Base-by-base conservation (phyloP, 805 yeast genomes). In the Ogataea haglerorum region DNA sequence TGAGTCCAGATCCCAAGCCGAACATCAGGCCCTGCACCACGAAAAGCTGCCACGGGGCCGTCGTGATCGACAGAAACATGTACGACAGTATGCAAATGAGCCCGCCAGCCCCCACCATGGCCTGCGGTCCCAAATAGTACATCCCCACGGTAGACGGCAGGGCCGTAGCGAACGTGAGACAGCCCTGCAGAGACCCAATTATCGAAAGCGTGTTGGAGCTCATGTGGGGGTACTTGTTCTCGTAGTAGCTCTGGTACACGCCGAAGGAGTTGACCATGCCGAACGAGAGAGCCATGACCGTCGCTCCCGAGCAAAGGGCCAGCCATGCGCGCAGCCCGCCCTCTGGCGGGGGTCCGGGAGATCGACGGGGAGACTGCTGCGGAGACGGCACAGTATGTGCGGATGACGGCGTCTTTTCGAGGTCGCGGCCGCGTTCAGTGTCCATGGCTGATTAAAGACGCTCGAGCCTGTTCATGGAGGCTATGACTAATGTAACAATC, bases 11-110 rank as follows among this genome's bases (percentile, higher is more conserved):
- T 2, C 81, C 81, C 24, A 73, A 51, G 10, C 87, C 84, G 40
- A 73, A 73, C 49, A 83, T 54, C 2, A 82, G 58, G 8, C 91
- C 90, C 58, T 83, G 90, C 8, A 86, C 75, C 19, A 81, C 56
- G 52, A 75, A 82, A 3, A 83, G 51, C 52, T 84, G 82, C 87
- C 88, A 82, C n/a, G 76, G 53, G 14, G 67, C 58, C 7, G 68
- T 73, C 2, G 82, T 61, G 44, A 71, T 73, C 5, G 82, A 72
- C 3, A 88, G 82, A 51, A 82, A 56, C 52, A 84, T 56, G 38
- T 72, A 70, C 2, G 76, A 72, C 6, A 68, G 58, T 17, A 70
- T 61, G 51, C 70, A 70, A 25, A 75, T 48, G 1, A 63, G 29
- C 9, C 73, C 65, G 1, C 84, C 85, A 5, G 67, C 19, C 2